Evolutionary conservation across 495 filamentous ascomycete genomes (phyloP).

Genomic region (Haplographium delicatum): DNA sequence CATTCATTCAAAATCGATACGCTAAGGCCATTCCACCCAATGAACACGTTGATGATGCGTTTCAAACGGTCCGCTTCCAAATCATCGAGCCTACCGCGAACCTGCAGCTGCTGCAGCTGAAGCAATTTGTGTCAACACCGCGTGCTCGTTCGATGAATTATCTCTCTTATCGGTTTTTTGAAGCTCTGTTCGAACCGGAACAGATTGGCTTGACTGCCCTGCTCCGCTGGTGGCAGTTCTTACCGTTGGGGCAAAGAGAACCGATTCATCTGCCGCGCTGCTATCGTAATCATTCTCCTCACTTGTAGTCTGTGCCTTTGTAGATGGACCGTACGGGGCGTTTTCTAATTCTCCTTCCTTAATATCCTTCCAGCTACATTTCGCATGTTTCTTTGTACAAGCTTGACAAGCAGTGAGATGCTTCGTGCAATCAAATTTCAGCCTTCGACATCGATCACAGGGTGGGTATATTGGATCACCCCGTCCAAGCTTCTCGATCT

Average conservation of each 20-base stretch:
- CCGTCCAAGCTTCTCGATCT: constrained; percentile 68
- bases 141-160: constrained; percentile 7
- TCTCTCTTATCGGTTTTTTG: background rate
- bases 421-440: constrained; percentile 78
- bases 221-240: background rate
- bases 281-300: constrained; percentile 8
- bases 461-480: constrained; percentile 71
- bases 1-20: too few species aligned
- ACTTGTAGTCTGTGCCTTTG: background rate
- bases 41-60: too few species aligned
- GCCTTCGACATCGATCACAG: constrained; percentile 75
- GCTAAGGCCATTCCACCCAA: too few species aligned
- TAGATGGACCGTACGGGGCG: constrained; percentile 10
- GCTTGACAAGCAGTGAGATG: constrained; percentile 80
- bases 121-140: constrained; percentile 22
- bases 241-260: background rate
- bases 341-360: constrained; percentile 59
- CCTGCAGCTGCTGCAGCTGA: constrained; percentile 8
- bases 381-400: constrained; percentile 84
- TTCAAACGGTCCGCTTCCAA: too few species aligned
- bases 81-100: too few species aligned
- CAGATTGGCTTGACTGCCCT: background rate
- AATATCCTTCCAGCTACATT: constrained; percentile 75
- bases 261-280: background rate
- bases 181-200: too few species aligned